phyloP scores from a whole-genome alignment of 75 land plant genomes.

The Picea sitchensis region DNA sequence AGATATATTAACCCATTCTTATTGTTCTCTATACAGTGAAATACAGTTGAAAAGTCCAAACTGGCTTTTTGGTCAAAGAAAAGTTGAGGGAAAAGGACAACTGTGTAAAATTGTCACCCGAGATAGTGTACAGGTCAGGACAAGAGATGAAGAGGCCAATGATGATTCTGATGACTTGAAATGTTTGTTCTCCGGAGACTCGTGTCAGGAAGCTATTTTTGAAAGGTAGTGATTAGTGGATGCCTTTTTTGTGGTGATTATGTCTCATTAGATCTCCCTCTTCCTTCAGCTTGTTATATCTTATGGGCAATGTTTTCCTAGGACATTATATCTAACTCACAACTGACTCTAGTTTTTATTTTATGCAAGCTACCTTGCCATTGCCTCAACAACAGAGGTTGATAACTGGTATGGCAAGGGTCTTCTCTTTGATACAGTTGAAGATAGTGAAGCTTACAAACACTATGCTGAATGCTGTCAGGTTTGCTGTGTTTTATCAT shows the following conservation, averaged over 20 bases:
- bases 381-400: conserved; percentile 45
- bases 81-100: conserved; percentile 47
- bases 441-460: conserved; percentile 67
- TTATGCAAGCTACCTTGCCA: conserved; percentile 48
- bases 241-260: neutral
- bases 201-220: conserved; percentile 59
- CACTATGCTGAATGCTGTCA: conserved; percentile 75
- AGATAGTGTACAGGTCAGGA: conserved; percentile 15
- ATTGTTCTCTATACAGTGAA: conserved; percentile 48
- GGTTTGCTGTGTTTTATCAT: conserved; percentile 26
- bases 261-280: neutral
- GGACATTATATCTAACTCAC: neutral
- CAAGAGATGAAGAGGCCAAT: conserved; percentile 5
- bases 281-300: neutral
- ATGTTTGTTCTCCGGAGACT: conserved; percentile 37
- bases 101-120: conserved; percentile 18
- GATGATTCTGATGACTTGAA: conserved; percentile 30
- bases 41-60: conserved; percentile 92
- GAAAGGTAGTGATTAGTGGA: conserved; percentile 37
- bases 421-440: conserved; percentile 70
- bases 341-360: neutral
- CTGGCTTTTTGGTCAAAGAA: conserved; percentile 94
- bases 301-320: neutral
- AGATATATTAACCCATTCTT: neutral
- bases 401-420: conserved; percentile 78